Conservation (phyloP, 2,329 filamentous ascomycete genomes). For the Atkinsonella hypoxylon region DNA sequence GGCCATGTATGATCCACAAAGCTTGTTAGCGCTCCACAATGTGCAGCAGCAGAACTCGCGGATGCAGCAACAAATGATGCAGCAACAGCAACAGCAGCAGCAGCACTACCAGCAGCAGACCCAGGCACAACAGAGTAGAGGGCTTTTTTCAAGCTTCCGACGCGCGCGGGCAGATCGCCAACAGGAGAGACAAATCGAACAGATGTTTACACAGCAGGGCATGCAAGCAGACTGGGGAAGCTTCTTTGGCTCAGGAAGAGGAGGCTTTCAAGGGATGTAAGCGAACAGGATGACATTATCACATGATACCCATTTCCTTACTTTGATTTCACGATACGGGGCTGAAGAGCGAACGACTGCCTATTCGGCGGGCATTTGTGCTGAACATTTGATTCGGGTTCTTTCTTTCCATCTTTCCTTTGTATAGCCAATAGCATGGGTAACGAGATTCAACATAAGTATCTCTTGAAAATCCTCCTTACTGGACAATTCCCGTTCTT, state of each 20-base stretch:
- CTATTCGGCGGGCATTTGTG: background rate
- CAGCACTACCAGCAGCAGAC: constrained; percentile 12
- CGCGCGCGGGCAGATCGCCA: constrained; percentile 15
- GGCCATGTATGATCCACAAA: constrained; percentile 32
- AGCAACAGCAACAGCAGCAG: constrained; percentile 7
- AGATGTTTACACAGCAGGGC: constrained; percentile 35
- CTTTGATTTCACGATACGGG: constrained; percentile 7
- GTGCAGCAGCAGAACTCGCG: constrained; percentile 9
- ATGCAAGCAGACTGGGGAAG: constrained; percentile 35
- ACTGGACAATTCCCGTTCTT: too few relatives aligned
- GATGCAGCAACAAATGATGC: constrained; percentile 6
- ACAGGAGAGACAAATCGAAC: constrained; percentile 32
- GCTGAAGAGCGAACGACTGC: background rate
- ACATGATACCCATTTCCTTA: constrained; percentile 27
- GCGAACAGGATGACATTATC: constrained; percentile 13
- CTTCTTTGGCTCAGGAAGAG: constrained; percentile 32
- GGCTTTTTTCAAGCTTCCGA: constrained; percentile 14
- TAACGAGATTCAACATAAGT: background rate
- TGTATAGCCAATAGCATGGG: background rate
- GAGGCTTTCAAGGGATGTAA: constrained; percentile 32
- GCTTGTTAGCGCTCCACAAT: constrained; percentile 28
- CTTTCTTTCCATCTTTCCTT: background rate
- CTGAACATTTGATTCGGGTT: background rate
- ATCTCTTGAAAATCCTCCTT: background rate
- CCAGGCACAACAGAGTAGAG: constrained; percentile 17